Percentiles rank a stretch among this genome's conserved stretches.
Evolutionary conservation across 1,284 basidiomycete genomes (phyloP).

Genomic region (Microbotryum violaceum): DNA sequence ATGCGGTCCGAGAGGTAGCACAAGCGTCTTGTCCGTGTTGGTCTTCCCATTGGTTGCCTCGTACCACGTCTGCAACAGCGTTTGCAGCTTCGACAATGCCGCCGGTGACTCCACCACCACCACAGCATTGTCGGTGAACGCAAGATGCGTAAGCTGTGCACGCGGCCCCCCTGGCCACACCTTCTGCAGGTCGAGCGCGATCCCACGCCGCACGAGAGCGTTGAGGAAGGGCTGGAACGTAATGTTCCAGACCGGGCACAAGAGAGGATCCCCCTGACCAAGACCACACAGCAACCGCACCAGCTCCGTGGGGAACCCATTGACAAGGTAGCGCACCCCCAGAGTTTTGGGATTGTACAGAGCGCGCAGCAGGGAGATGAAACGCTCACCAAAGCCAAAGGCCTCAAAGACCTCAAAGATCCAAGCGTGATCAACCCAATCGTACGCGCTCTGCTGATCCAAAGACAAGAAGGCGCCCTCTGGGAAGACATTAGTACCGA

Average conservation of each 20-base stretch:
- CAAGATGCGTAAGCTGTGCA: too few relatives aligned
- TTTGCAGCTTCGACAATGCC: too few relatives aligned
- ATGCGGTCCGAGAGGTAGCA: too few relatives aligned
- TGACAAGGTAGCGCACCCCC: conserved; percentile 2
- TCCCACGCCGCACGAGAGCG: not conserved
- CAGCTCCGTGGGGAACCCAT: not conserved
- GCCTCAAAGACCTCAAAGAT: not conserved
- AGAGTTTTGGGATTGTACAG: not conserved
- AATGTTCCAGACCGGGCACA: not conserved
- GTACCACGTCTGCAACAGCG: too few relatives aligned
- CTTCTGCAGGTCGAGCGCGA: too few relatives aligned
- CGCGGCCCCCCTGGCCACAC: too few relatives aligned
- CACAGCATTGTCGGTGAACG: too few relatives aligned
- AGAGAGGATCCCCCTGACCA: conserved; percentile 2
- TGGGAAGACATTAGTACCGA: not conserved
- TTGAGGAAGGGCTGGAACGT: conserved; percentile 9
- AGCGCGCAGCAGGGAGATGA: not conserved
- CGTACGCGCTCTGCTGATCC: conserved; percentile 3
- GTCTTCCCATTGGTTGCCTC: too few relatives aligned
- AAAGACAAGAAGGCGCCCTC: not conserved
- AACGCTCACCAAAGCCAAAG: not conserved
- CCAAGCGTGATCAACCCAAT: conserved; percentile 1
- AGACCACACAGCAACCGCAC: not conserved
- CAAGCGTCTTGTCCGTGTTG: too few relatives aligned
- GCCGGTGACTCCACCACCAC: too few relatives aligned